These are phyloP conservation scores for Scleroderma bovista DNA, from an alignment of 768 basidiomycete species.

Conservation along the genomic window DNA sequence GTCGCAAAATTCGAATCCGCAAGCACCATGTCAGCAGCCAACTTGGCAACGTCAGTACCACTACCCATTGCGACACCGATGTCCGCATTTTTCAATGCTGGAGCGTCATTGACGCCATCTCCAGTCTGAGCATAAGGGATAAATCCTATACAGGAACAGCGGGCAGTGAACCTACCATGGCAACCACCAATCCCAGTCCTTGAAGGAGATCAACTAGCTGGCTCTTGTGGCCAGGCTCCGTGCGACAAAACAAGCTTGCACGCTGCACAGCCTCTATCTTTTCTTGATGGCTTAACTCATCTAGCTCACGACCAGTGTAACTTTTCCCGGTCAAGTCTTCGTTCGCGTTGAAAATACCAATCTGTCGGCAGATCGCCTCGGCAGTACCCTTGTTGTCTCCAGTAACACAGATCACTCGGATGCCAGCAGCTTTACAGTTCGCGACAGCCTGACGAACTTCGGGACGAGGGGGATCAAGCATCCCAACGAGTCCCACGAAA, in stretches of 20 bases:
- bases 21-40: constrained; percentile 97
- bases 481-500: constrained; percentile 94
- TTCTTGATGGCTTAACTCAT: constrained; percentile 71
- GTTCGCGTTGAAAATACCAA: constrained; percentile 83
- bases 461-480: constrained; percentile 96
- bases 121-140: constrained; percentile 55
- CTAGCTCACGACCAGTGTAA: constrained; percentile 90
- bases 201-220: constrained; percentile 93
- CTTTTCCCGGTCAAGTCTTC: constrained; percentile 94
- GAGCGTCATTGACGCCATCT: constrained; percentile 98
- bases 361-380: constrained; percentile 93
- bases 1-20: constrained; percentile 97
- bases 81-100: constrained; percentile 93
- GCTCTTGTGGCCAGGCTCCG: constrained; percentile 92
- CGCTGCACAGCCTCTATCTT: constrained; percentile 83
- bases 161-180: constrained; percentile 60
- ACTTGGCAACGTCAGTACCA: constrained; percentile 96
- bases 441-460: constrained; percentile 85
- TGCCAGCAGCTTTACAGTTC: constrained; percentile 88
- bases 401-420: constrained; percentile 95
- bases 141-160: constrained; percentile 10
- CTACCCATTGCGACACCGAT: constrained; percentile 99
- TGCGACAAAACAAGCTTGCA: constrained; percentile 87
- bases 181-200: constrained; percentile 86
- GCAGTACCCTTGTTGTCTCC: constrained; percentile 98